Percentiles rank a stretch among this genome's conserved stretches.
These are phyloP conservation scores for Apiospora rasikravindrae DNA, from an alignment of 2,329 filamentous ascomycete species.

Conservation along the genomic window DNA sequence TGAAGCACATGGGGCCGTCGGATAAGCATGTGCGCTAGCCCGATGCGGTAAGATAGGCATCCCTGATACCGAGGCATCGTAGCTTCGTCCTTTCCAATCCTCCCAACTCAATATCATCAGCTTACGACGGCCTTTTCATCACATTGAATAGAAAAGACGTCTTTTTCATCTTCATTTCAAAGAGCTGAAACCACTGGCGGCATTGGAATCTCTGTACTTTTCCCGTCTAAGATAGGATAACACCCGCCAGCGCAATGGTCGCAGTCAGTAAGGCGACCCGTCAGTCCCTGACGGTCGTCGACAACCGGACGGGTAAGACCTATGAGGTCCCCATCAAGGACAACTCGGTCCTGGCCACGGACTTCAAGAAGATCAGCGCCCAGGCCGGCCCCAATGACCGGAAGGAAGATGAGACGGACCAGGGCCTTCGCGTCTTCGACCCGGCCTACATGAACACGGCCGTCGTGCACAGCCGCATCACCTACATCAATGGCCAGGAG, in stretches of 20 bases:
- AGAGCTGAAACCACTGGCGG: background rate
- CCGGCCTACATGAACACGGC: slow-evolving; percentile 61
- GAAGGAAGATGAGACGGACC: slow-evolving; percentile 51
- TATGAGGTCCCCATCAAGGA: slow-evolving; percentile 56
- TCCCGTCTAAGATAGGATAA: background rate
- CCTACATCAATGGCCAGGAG: slow-evolving; percentile 58
- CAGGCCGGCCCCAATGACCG: slow-evolving; percentile 39
- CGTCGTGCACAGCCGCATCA: slow-evolving; percentile 54
- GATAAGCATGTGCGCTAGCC: background rate
- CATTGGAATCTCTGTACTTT: background rate
- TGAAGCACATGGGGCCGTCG: slow-evolving; percentile 12
- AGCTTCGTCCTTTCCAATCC: background rate
- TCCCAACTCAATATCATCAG: slow-evolving; percentile 6
- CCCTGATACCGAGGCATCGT: slow-evolving; percentile 14
- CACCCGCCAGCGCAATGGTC: slow-evolving; percentile 30
- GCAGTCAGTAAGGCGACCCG: slow-evolving; percentile 35
- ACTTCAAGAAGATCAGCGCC: slow-evolving; percentile 57
- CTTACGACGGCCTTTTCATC: slow-evolving; percentile 1
- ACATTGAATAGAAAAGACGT: background rate
- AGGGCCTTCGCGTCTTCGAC: slow-evolving; percentile 56
- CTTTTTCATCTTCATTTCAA: background rate
- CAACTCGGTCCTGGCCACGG: slow-evolving; percentile 55
- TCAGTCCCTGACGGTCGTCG: slow-evolving; percentile 48
- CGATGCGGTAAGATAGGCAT: background rate
- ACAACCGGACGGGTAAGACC: slow-evolving; percentile 54